Evolutionary conservation across 2,329 filamentous ascomycete species (phyloP).

Genomic region (Dactylonectria macrodidyma): DNA sequence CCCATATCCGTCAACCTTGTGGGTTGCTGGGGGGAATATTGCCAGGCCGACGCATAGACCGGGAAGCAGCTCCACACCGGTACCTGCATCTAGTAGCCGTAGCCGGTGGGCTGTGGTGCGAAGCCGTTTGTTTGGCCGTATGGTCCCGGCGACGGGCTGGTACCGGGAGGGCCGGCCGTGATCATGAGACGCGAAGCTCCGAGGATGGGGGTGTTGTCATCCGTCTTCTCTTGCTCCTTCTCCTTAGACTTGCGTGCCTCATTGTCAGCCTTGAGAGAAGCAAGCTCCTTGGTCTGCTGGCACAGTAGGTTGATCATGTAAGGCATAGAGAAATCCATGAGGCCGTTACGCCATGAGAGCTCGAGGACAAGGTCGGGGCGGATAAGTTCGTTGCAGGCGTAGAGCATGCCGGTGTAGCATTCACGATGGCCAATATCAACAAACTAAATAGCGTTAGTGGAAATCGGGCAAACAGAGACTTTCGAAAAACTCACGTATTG

Average conservation of each 20-base stretch:
- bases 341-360: constrained; percentile 95
- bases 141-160: constrained; percentile 72
- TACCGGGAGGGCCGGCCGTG: constrained; percentile 83
- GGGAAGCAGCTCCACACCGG: constrained; percentile 48
- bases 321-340: constrained; percentile 98
- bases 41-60: constrained; percentile 28
- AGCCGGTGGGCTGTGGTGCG: constrained; percentile 89
- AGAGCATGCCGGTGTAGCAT: constrained; percentile 99
- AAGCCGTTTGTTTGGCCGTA: constrained; percentile 89
- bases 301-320: constrained; percentile 99
- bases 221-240: constrained; percentile 81
- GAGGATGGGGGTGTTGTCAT: constrained; percentile 94
- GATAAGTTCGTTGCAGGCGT: constrained; percentile 97
- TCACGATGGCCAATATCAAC: constrained; percentile 99
- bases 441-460: constrained; percentile 75
- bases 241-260: constrained; percentile 91
- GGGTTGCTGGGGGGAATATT: constrained; percentile 24
- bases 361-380: constrained; percentile 94
- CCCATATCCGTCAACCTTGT: constrained; percentile 25
- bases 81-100: constrained; percentile 67
- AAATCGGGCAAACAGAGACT: background rate
- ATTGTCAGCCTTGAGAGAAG: constrained; percentile 92
- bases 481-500: constrained; percentile 85
- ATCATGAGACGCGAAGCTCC: constrained; percentile 93
- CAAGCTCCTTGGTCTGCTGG: constrained; percentile 90